phyloP scores from a whole-genome alignment of 441 rosid genomes.

The Monsonia emarginata region DNA sequence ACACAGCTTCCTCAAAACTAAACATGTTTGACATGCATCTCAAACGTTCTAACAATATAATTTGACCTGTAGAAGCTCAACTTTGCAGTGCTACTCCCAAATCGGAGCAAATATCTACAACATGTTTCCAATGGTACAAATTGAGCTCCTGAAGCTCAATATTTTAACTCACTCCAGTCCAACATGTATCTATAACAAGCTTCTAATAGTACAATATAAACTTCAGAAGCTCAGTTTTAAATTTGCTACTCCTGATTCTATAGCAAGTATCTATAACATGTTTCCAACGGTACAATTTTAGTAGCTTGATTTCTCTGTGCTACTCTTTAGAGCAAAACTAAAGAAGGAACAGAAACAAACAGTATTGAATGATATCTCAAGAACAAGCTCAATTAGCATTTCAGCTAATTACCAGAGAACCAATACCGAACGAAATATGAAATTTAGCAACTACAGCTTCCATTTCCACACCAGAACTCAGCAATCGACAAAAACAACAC shows the following conservation, averaged over 20 bases:
- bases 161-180: neutral
- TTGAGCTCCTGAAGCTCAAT: neutral
- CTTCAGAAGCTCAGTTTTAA: neutral
- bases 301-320: neutral
- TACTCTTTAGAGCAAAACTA: neutral
- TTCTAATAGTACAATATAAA: no score
- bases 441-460: neutral
- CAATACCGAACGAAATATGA: neutral
- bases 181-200: no score
- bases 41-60: neutral
- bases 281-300: neutral
- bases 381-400: neutral
- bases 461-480: neutral
- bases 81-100: neutral
- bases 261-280: neutral
- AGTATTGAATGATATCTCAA: no score
- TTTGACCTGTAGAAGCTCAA: neutral
- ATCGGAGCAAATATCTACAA: neutral
- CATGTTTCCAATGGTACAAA: neutral
- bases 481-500: neutral
- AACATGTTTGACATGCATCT: neutral
- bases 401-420: neutral
- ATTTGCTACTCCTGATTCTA: neutral
- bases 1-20: neutral
- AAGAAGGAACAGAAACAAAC: neutral